Base-by-base conservation (phyloP, 2,329 filamentous ascomycete species). In the Laburnicola sp. region DNA sequence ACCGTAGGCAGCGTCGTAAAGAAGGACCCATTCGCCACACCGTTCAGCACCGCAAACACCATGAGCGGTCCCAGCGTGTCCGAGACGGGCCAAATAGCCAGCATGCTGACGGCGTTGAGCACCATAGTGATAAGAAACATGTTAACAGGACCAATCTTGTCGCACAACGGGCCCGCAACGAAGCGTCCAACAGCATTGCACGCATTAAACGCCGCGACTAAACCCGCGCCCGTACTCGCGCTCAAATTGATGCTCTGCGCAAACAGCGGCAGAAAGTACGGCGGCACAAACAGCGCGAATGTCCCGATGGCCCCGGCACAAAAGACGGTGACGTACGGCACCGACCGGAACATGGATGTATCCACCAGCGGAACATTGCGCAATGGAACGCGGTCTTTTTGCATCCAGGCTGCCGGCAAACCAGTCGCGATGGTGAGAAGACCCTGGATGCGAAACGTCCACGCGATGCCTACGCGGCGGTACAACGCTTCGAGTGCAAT, bases 91-190 rank as follows among this genome's bases (percentile, higher is more conserved):
- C 66, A 69, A 9, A 69, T 68, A 0, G 64, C 66, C 4, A 69
- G 47, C 65, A 70, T 69, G 26, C 58, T 64, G 2, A 55, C 42
- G 0, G 63, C 62, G 31, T 70, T 65, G 27, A 68, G 27, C 0
- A 58, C 26, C 59, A 64, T 66, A 2, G 62, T 59, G 31, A 67
- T 51, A 8, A 67, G 56, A 27, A 70, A 62, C 44, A 58, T 71
- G 37, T 71, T 71, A n/a, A 68, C 54, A 11, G 66, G 62, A 0
- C 69, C 69, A 21, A 70, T 52, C 25, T 58, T 58, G 45, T 71
- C 66, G 51, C 66, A 66, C 4, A 65, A 31, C 1, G 61, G 59
- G 2, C 66, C 65, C 9, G 60, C 61, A 1, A 63, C 26, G 16
- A 71, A 65, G 1, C 66, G 50, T 1, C 65, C 65, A 1, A 68